phyloP scores from a whole-genome alignment of 805 yeast species.

The Wickerhamomyces canadensis region DNA sequence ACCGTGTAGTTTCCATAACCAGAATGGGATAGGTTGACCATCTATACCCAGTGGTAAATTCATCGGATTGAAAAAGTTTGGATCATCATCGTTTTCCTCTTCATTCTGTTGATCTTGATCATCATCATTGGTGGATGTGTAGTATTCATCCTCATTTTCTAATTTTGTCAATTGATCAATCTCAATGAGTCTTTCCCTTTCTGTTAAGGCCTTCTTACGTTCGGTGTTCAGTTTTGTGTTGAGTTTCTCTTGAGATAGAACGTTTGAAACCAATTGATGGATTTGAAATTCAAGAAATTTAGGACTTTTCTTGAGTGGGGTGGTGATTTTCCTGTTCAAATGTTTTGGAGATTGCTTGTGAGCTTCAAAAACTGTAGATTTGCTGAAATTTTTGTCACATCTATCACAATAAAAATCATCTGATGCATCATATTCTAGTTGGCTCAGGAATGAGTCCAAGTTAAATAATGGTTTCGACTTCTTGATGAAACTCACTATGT shows the following conservation, averaged over 20 bases:
- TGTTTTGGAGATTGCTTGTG: conserved; percentile 80
- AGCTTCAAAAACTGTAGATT: conserved; percentile 55
- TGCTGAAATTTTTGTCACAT: conserved; percentile 62
- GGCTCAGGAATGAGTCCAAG: conserved; percentile 26
- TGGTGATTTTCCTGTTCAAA: conserved; percentile 35
- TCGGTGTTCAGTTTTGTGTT: conserved; percentile 58
- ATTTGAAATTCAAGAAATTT: conserved; percentile 35
- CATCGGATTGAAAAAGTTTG: conserved; percentile 36
- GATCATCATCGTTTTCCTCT: conserved; percentile 5
- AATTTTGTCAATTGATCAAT: conserved; percentile 23
- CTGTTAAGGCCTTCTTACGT: conserved; percentile 62
- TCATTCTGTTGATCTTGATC: conserved; percentile 26
- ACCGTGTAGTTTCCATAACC: conserved; percentile 91
- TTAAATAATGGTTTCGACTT: conserved; percentile 45
- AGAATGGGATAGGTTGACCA: conserved; percentile 87
- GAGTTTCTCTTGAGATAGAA: conserved; percentile 32
- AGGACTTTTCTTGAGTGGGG: conserved; percentile 12
- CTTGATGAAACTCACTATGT: conserved; percentile 43
- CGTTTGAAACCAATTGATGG: conserved; percentile 10
- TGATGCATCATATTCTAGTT: conserved; percentile 12
- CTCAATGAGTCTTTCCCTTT: conserved; percentile 36
- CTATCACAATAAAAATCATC: conserved; percentile 45
- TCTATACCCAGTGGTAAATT: conserved; percentile 80
- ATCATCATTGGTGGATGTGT: conserved; percentile 22
- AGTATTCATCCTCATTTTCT: conserved; percentile 12